Conservation (phyloP, 306 rosid species). For the Cucurbita argyrosperma region DNA sequence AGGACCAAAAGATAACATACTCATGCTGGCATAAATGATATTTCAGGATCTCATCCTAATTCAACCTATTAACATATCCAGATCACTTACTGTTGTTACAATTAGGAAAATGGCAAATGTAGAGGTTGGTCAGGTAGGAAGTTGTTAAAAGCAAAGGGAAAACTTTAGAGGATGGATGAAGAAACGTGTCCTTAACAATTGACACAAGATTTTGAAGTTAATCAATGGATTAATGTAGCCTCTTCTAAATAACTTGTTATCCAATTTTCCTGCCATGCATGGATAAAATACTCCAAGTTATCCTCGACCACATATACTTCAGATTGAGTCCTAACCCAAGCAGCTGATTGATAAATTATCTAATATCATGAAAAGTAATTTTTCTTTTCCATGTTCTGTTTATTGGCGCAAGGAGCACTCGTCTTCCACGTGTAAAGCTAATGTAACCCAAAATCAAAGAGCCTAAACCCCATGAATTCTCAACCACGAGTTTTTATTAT, state of each 20-base stretch:
- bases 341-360: background rate
- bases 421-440: background rate
- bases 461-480: background rate
- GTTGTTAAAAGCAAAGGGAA: background rate
- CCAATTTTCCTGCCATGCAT: background rate
- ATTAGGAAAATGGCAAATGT: background rate
- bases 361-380: background rate
- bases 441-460: background rate
- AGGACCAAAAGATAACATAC: background rate
- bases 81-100: background rate
- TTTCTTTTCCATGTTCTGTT: background rate
- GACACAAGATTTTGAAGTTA: background rate
- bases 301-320: background rate
- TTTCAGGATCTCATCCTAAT: background rate
- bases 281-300: background rate
- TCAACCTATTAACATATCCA: background rate
- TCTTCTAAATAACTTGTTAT: background rate
- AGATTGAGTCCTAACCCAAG: background rate
- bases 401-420: background rate
- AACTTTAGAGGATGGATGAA: background rate
- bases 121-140: background rate
- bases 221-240: background rate
- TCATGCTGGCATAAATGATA: background rate
- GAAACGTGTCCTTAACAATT: background rate
- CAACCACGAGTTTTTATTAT: background rate